Percentiles rank a stretch among this genome's conserved stretches.
Conservation (phyloP, 352 stramenopile genomes). For the Albugo candida region DNA sequence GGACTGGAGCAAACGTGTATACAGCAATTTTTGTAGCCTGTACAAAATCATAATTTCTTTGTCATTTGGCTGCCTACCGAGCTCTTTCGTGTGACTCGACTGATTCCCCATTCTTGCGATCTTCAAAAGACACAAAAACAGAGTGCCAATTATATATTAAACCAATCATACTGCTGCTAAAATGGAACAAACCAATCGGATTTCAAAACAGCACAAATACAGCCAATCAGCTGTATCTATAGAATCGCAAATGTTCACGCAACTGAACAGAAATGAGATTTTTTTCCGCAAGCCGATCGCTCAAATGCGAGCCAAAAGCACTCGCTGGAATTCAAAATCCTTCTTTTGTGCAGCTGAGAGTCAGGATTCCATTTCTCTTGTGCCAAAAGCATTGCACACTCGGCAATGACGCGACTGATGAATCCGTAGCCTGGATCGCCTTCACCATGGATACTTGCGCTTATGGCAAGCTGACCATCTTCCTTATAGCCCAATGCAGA, state of each 20-base stretch:
- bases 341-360: conserved; percentile 5
- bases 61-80: conserved; percentile 27
- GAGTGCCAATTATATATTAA: neutral
- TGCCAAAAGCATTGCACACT: conserved; percentile 24
- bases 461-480: conserved; percentile 20
- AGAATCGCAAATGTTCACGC: neutral
- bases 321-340: conserved; percentile 42
- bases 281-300: conserved; percentile 13
- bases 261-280: neutral
- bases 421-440: conserved; percentile 39
- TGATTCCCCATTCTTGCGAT: conserved; percentile 23
- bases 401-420: conserved; percentile 28
- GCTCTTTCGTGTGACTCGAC: conserved; percentile 14
- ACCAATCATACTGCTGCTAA: neutral
- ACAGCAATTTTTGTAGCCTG: conserved; percentile 39
- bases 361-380: conserved; percentile 27
- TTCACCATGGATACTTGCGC: conserved; percentile 16
- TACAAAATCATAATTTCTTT: conserved; percentile 38
- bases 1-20: conserved; percentile 29
- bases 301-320: conserved; percentile 31
- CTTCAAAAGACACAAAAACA: too few relatives aligned
- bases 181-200: neutral
- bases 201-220: too few relatives aligned
- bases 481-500: conserved; percentile 24
- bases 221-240: too few relatives aligned